Percentiles rank a stretch among this genome's conserved stretches.
Conservation (phyloP, 2,329 filamentous ascomycete species). For the Hypoxylon sp. region DNA sequence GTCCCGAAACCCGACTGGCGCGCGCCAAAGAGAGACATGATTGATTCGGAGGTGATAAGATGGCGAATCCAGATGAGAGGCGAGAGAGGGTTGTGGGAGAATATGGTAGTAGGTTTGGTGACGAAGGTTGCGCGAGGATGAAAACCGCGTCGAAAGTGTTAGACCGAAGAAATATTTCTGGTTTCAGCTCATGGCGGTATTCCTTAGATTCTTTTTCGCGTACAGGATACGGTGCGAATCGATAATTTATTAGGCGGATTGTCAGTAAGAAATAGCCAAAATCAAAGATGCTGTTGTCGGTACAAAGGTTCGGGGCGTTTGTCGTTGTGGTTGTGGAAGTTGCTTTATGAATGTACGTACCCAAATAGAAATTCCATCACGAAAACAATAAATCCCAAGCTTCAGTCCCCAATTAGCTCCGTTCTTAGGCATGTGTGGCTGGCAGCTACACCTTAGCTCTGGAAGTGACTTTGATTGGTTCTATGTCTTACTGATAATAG, state of each 20-base stretch:
- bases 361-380: conserved; percentile 22
- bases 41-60: background rate
- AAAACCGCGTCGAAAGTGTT: conserved; percentile 19
- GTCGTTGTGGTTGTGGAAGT: too few species aligned
- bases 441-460: too few species aligned
- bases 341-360: too few species aligned
- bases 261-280: conserved; percentile 2
- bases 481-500: too few species aligned
- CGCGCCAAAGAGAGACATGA: conserved; percentile 43
- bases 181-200: conserved; percentile 24
- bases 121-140: conserved; percentile 12
- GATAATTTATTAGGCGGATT: conserved; percentile 1
- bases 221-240: background rate
- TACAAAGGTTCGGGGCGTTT: too few species aligned
- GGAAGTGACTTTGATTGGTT: too few species aligned
- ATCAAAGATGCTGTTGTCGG: too few species aligned
- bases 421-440: conserved; percentile 24
- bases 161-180: conserved; percentile 22
- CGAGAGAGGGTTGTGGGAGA: background rate
- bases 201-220: conserved; percentile 3
- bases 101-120: conserved; percentile 1
- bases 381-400: conserved; percentile 28
- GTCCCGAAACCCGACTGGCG: conserved; percentile 33
- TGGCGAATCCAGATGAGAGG: background rate
- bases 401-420: conserved; percentile 24